phyloP scores from a whole-genome alignment of 495 filamentous ascomycete species.

The Parathielavia appendiculata region DNA sequence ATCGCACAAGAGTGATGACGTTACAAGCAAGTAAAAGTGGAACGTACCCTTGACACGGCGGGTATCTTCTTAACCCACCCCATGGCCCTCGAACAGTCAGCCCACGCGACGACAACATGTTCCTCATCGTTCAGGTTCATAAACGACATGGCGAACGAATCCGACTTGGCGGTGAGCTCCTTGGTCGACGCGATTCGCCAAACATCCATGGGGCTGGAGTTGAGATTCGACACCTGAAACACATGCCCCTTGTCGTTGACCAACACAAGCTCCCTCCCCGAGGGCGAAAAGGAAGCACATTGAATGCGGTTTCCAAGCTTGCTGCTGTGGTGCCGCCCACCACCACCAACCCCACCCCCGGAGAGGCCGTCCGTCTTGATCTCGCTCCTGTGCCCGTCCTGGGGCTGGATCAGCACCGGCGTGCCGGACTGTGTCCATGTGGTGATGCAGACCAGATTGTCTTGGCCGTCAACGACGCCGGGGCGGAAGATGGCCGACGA shows the following conservation, averaged over 20 bases:
- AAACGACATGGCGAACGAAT: slow-evolving; percentile 33
- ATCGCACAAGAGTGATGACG: no score
- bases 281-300: slow-evolving; percentile 32
- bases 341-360: no score
- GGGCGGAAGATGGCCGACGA: slow-evolving; percentile 31
- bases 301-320: slow-evolving; percentile 35
- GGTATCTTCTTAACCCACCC: slow-evolving; percentile 36
- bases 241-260: slow-evolving; percentile 38
- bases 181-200: slow-evolving; percentile 26
- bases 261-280: slow-evolving; percentile 31
- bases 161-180: slow-evolving; percentile 31
- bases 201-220: slow-evolving; percentile 33
- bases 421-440: slow-evolving; percentile 39
- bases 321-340: slow-evolving; percentile 24
- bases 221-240: slow-evolving; percentile 33
- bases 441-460: slow-evolving; percentile 33
- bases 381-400: slow-evolving; percentile 31
- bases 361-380: slow-evolving; percentile 26
- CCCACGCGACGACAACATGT: slow-evolving; percentile 34
- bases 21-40: no score
- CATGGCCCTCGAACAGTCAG: slow-evolving; percentile 25
- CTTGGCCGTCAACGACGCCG: slow-evolving; percentile 23
- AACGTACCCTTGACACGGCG: slow-evolving; percentile 11
- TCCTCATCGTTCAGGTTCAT: slow-evolving; percentile 34
- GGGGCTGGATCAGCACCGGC: slow-evolving; percentile 35